Conservation (phyloP, 2,329 filamentous ascomycete species). For the Aspergillus clavatus region DNA sequence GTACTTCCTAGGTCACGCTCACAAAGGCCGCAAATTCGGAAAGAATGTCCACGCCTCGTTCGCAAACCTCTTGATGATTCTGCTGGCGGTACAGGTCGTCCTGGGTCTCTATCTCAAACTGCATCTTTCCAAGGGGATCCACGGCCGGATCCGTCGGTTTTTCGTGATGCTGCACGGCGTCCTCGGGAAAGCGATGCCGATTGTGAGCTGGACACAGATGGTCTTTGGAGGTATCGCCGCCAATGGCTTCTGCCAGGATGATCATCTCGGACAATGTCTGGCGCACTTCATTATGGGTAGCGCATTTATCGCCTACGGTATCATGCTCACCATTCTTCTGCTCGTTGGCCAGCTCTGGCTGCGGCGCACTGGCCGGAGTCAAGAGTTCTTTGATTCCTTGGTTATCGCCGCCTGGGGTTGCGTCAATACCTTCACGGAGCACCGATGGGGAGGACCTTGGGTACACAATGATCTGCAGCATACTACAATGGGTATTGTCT, state of each 20-base stretch:
- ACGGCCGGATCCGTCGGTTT: conserved; percentile 68
- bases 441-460: conserved; percentile 87
- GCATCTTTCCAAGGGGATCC: conserved; percentile 78
- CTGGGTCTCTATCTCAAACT: conserved; percentile 84
- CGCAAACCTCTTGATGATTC: conserved; percentile 72
- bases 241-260: conserved; percentile 85
- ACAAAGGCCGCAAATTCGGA: conserved; percentile 82
- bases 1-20: conserved; percentile 86
- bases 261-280: conserved; percentile 86
- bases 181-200: conserved; percentile 79
- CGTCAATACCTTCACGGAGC: conserved; percentile 97
- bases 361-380: conserved; percentile 72
- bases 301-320: conserved; percentile 91
- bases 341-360: conserved; percentile 87
- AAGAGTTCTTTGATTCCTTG: conserved; percentile 93
- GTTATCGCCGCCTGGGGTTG: conserved; percentile 94
- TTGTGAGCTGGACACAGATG: conserved; percentile 89
- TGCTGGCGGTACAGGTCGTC: conserved; percentile 70
- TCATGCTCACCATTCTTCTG: conserved; percentile 78
- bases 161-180: conserved; percentile 72
- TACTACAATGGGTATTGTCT: conserved; percentile 98
- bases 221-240: conserved; percentile 90
- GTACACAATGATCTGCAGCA: conserved; percentile 93
- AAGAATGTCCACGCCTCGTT: conserved; percentile 77
- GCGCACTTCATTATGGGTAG: conserved; percentile 99